phyloP scores from a whole-genome alignment of 768 basidiomycete genomes.

The Trametes coccinea region DNA sequence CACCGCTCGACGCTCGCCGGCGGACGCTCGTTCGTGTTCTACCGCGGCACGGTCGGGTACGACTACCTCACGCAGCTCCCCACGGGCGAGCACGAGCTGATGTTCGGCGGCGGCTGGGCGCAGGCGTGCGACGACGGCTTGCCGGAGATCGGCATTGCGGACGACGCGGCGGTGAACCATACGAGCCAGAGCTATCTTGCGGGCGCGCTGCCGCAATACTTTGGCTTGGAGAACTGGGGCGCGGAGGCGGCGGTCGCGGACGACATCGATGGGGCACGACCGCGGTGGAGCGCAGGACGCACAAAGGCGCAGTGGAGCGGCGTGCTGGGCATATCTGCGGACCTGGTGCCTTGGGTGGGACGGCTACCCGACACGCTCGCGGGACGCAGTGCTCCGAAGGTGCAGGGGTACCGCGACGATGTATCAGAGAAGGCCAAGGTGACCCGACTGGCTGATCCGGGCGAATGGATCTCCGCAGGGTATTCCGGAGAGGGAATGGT shows the following conservation, averaged over 20 bases:
- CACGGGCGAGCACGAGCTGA: slow-evolving; percentile 47
- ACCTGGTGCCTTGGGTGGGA: slow-evolving; percentile 70
- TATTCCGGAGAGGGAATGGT: slow-evolving; percentile 77
- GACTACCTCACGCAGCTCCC: slow-evolving; percentile 73
- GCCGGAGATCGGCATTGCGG: slow-evolving; percentile 33
- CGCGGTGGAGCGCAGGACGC: slow-evolving; percentile 43
- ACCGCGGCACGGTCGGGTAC: slow-evolving; percentile 45
- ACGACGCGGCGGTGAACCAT: slow-evolving; percentile 40
- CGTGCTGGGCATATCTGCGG: slow-evolving; percentile 60
- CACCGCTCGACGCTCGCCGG: slow-evolving; percentile 34
- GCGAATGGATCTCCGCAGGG: slow-evolving; percentile 74
- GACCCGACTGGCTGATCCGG: slow-evolving; percentile 37
- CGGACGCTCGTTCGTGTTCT: slow-evolving; percentile 61
- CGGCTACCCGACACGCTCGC: slow-evolving; percentile 53
- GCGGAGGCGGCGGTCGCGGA: slow-evolving; percentile 32
- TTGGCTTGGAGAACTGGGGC: slow-evolving; percentile 48
- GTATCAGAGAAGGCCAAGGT: background rate
- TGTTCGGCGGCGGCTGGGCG: slow-evolving; percentile 66
- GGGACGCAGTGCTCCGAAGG: slow-evolving; percentile 36
- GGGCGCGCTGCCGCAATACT: slow-evolving; percentile 55
- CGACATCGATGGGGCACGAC: slow-evolving; percentile 9
- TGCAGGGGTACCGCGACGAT: background rate
- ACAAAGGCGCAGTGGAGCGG: slow-evolving; percentile 66
- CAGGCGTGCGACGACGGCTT: slow-evolving; percentile 31
- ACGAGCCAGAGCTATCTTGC: slow-evolving; percentile 44